A percentile compares a stretch with the other conserved stretches of the same genome.
These are phyloP conservation scores for Camelina sativa DNA, from an alignment of 345 rosid species.

Conservation along the genomic window DNA sequence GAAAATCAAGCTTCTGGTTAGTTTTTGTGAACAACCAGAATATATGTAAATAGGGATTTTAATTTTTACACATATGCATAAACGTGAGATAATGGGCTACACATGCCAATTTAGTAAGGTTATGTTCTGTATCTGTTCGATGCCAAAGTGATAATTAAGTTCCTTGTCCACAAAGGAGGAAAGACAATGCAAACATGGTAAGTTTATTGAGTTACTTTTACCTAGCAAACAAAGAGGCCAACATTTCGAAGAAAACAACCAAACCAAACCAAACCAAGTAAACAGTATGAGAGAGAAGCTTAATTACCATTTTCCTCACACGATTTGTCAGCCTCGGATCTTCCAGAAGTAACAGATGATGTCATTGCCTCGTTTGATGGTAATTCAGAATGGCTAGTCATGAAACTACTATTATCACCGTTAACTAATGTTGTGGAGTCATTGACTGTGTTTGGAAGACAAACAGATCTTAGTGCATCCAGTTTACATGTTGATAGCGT, in stretches of 20 bases:
- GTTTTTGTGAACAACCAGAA: neutral
- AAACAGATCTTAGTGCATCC: slow-evolving; percentile 89
- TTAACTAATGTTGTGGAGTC: slow-evolving; percentile 37
- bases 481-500: slow-evolving; percentile 77
- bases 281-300: slow-evolving; percentile 21
- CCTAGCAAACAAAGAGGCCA: slow-evolving; percentile 27
- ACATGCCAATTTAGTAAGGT: slow-evolving; percentile 10
- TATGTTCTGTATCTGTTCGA: slow-evolving; percentile 10
- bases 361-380: slow-evolving; percentile 43
- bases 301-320: slow-evolving; percentile 51
- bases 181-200: slow-evolving; percentile 15
- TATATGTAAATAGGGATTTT: neutral
- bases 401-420: slow-evolving; percentile 35
- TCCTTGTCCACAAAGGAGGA: slow-evolving; percentile 7
- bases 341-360: slow-evolving; percentile 41
- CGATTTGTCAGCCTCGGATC: slow-evolving; percentile 42
- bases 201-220: neutral
- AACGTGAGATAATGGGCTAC: neutral
- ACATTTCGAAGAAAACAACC: slow-evolving; percentile 3
- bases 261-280: slow-evolving; percentile 46
- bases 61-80: slow-evolving; percentile 17
- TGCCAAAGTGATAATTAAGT: slow-evolving; percentile 9
- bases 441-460: slow-evolving; percentile 50
- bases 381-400: slow-evolving; percentile 45
- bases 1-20: slow-evolving; percentile 32